Base-by-base conservation (phyloP, 2,329 filamentous ascomycete species). In the Fusarium annulatum region DNA sequence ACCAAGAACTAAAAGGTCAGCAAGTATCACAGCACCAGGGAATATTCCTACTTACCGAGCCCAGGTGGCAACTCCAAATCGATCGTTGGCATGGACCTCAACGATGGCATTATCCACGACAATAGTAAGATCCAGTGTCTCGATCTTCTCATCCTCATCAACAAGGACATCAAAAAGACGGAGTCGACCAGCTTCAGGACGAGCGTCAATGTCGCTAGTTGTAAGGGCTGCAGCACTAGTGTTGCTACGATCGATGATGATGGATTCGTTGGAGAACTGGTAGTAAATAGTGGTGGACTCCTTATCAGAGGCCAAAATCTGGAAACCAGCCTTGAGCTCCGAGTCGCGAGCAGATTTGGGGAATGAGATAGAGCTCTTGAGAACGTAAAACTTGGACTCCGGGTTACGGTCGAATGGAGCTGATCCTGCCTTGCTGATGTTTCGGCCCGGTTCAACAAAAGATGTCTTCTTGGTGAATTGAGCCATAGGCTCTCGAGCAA, bases 271-370 rank as follows among this genome's bases (percentile, higher is more conserved):
- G 6, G 81, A 82, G 72, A 85, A 84, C 55, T 85, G 83, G 72
- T 85, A 85, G 74, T 84, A 85, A 43, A 85, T 81, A 16, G 77
- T 80, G 9, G 84, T 85, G 16, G 79, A 80, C 72, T 85, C 84
- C 30, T 81, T 72, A 6, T 81, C 74, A 9, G 83, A 84, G 4
- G 81, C 79, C 7, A 85, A 72, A 46, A 85, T 83, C 53, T 81
- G 79, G 66, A 85, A 82, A 19, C 84, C 84, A 23, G 82, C 83
- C 67, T 81, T 82, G 8, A 84, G 71, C 26, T 80, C 72, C 3
- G 76, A 76, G n/a, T 65, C 70, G 11, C 84, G 81, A 3, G 81
- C 80, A 15, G 78, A 74, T 19, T 70, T 60, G 1, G 82, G 78
- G 73, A 85, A 85, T 9, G 78, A 79, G 46, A 85, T 69, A 2